phyloP scores from a whole-genome alignment of 768 basidiomycete species.

The Suillus spraguei region DNA sequence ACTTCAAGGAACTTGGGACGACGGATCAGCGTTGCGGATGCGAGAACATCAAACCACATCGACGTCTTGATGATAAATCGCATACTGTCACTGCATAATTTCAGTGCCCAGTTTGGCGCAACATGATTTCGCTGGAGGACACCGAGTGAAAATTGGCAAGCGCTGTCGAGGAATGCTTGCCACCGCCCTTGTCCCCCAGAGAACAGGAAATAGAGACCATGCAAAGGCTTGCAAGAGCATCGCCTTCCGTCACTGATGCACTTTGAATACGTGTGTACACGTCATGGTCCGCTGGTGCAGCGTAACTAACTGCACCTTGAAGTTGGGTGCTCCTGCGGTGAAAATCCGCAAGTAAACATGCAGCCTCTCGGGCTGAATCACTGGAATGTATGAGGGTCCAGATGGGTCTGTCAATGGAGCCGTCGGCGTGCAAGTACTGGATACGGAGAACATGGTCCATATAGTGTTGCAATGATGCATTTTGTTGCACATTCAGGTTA shows the following conservation, averaged over 20 bases:
- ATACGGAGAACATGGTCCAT: slow-evolving; percentile 61
- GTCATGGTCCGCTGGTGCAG: slow-evolving; percentile 26
- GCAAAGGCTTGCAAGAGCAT: slow-evolving; percentile 79
- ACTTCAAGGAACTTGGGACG: slow-evolving; percentile 52
- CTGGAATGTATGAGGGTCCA: slow-evolving; percentile 50
- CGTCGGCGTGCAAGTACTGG: slow-evolving; percentile 72
- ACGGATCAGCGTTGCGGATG: slow-evolving; percentile 63
- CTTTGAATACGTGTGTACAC: slow-evolving; percentile 31
- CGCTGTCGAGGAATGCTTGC: slow-evolving; percentile 65
- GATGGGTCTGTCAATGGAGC: slow-evolving; percentile 47
- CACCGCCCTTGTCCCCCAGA: slow-evolving; percentile 74
- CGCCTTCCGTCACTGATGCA: slow-evolving; percentile 48
- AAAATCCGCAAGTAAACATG: slow-evolving; percentile 61
- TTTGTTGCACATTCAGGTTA: slow-evolving; percentile 23
- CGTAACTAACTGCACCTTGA: slow-evolving; percentile 22
- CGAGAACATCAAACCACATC: slow-evolving; percentile 88
- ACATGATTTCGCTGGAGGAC: slow-evolving; percentile 44
- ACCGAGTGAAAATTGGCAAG: slow-evolving; percentile 53
- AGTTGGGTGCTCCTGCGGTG: slow-evolving; percentile 43
- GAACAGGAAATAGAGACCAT: slow-evolving; percentile 77
- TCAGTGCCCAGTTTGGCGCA: slow-evolving; percentile 48
- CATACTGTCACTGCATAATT: slow-evolving; percentile 48
- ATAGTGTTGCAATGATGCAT: slow-evolving; percentile 44
- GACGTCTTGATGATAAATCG: slow-evolving; percentile 81
- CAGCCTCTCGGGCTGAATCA: slow-evolving; percentile 55